Conservation (phyloP, 306 rosid species). For the Sicyos edulis region DNA sequence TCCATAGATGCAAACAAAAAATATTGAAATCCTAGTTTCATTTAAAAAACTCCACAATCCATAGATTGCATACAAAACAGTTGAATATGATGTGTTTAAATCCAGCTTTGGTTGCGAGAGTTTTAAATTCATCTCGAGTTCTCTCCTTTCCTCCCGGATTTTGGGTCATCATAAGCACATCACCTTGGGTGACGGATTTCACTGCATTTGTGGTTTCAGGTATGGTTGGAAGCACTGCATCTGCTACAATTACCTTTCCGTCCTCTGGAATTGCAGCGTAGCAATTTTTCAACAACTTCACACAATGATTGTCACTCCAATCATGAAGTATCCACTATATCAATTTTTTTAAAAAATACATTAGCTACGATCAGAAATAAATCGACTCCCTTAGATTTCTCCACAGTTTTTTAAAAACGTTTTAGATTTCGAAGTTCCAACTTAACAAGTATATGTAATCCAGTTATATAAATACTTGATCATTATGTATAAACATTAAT, state of each 20-base stretch:
- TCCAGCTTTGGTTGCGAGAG: slow-evolving; percentile 42
- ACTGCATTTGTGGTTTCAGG: slow-evolving; percentile 24
- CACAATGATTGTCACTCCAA: slow-evolving; percentile 34
- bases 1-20: too few relatives aligned
- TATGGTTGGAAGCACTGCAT: slow-evolving; percentile 27
- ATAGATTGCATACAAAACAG: slow-evolving; percentile 25
- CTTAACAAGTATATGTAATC: too few relatives aligned
- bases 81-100: slow-evolving; percentile 36
- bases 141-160: slow-evolving; percentile 48
- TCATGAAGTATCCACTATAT: slow-evolving; percentile 34
- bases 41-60: slow-evolving; percentile 56
- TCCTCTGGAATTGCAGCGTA: slow-evolving; percentile 35
- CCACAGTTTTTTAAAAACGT: too few relatives aligned
- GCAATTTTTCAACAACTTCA: slow-evolving; percentile 43
- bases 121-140: slow-evolving; percentile 32
- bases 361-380: too few relatives aligned
- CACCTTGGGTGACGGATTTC: slow-evolving; percentile 15
- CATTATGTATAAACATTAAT: too few relatives aligned
- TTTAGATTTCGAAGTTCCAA: too few relatives aligned
- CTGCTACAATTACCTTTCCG: slow-evolving; percentile 49
- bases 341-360: too few relatives aligned
- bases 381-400: too few relatives aligned
- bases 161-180: slow-evolving; percentile 51
- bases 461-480: too few relatives aligned
- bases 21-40: not conserved